A percentile compares a stretch with the other conserved stretches of the same genome.
phyloP scores from a whole-genome alignment of 768 basidiomycete genomes.

The Tubosaeta brunneosetosa region DNA sequence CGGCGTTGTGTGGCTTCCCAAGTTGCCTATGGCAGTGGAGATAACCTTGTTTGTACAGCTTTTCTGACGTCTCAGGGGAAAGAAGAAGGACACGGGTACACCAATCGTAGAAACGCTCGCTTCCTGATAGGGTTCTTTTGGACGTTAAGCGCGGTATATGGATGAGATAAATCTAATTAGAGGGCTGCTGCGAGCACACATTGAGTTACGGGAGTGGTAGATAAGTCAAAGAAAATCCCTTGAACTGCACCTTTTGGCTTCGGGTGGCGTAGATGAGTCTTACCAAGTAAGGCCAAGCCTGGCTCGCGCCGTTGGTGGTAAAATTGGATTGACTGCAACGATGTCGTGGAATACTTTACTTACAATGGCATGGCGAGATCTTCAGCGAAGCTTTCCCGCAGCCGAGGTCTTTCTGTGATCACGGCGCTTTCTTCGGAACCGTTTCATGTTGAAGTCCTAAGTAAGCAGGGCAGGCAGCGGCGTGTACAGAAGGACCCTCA shows the following conservation, averaged over 20 bases:
- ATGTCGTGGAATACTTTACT: not conserved
- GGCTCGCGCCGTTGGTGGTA: not conserved
- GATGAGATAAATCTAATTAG: not conserved
- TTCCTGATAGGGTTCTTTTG: not conserved
- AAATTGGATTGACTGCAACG: not conserved
- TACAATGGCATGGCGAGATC: not conserved
- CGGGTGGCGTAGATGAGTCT: conserved; percentile 1
- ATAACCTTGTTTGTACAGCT: conserved; percentile 6
- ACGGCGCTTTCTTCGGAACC: not conserved
- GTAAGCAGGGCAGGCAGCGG: not conserved
- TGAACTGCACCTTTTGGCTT: not conserved
- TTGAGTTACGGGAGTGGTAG: conserved; percentile 1
- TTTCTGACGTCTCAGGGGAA: not conserved
- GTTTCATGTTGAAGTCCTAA: not conserved
- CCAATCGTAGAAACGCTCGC: not conserved
- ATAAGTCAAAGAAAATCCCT: not conserved
- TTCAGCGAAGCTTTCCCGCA: not conserved
- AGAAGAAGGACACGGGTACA: not conserved
- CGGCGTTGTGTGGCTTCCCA: conserved; percentile 17
- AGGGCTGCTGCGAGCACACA: conserved; percentile 1
- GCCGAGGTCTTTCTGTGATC: not conserved
- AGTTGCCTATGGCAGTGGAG: conserved; percentile 8
- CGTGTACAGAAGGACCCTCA: not conserved
- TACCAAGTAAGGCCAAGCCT: not conserved
- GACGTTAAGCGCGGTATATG: not conserved